Evolutionary conservation across 2,329 filamentous ascomycete species (phyloP), one percentile per base, ranked within the genome.

Genomic region (Alternaria solani): DNA sequence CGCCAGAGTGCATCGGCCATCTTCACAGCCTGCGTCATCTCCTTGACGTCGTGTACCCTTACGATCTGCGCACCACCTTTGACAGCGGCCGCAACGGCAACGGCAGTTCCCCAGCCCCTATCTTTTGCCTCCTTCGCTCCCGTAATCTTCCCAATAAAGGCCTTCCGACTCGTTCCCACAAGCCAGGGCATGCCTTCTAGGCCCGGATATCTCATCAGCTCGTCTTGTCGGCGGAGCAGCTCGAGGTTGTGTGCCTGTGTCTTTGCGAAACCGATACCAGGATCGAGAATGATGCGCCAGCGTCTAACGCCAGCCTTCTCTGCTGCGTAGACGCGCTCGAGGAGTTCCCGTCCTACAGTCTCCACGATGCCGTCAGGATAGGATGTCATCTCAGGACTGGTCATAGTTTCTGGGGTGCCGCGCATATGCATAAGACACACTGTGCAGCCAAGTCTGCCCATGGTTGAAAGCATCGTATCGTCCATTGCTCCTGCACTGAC

Each of bases 1-100:
- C 92, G 85, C 87, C 92, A 96, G 55, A 97, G 93, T n/a, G 93
- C 94, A 85, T 98, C 94, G 8, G 92, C 88, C 89, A 98, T 94
- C 75, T 86, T 90, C 1, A 88, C 88, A 32, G 97, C 93, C 79
- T 93, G 86, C 41, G 81, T 84, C 94, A 98, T 98, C 82, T 95
- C 91, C 57, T 83, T 80, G 14, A 94, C 91, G 81, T 98, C 94
- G 80, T 99, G 95, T 42, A 99, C 93, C 52, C 95, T 85, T 46
- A 98, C 89, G 59, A 99, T 88, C 81, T 98, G 94, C 25, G 94
- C 94, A 3, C 95, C 95, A 7, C 92, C 92, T 62, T 90, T 88
- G 30, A 99, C 86, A 46, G 93, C 92, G 7, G 93, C 93, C 3
- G 91, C 90, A 8, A 98, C 91, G 0, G 93, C 92, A 11, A 92